phyloP scores from a whole-genome alignment of 805 yeast genomes.

The Sungouiozyma ichnusensis region DNA sequence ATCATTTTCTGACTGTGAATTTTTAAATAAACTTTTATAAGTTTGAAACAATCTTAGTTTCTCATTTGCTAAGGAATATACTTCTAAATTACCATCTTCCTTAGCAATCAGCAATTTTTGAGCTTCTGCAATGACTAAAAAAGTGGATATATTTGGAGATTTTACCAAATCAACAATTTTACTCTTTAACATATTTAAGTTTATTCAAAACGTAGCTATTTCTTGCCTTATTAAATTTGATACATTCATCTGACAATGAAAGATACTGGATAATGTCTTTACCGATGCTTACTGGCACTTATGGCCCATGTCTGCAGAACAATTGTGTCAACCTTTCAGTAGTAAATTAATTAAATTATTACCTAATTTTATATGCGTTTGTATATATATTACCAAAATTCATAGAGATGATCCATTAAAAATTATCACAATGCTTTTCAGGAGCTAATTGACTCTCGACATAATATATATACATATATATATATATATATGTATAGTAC shows the following conservation, averaged over 20 bases:
- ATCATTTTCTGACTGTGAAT: constrained; percentile 8
- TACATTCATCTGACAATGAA: too few species aligned
- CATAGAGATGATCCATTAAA: too few species aligned
- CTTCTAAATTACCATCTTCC: constrained; percentile 21
- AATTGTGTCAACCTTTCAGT: too few species aligned
- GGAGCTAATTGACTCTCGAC: too few species aligned
- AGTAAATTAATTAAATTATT: too few species aligned
- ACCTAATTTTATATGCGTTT: too few species aligned
- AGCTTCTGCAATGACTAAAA: constrained; percentile 18
- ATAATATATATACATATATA: too few species aligned
- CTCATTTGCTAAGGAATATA: constrained; percentile 18
- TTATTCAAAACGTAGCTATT: constrained; percentile 14
- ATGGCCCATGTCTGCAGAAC: too few species aligned
- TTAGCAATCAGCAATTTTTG: constrained; percentile 20
- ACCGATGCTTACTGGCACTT: too few species aligned
- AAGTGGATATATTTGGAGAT: constrained; percentile 16
- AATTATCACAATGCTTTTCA: too few species aligned
- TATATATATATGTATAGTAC: not conserved
- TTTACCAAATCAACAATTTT: constrained; percentile 11
- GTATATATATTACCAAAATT: too few species aligned
- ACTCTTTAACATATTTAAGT: constrained; percentile 1
- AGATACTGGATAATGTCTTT: too few species aligned
- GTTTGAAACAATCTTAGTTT: constrained; percentile 19
- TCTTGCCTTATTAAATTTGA: not conserved
- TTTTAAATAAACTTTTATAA: constrained; percentile 19